Percentiles rank a stretch among this genome's conserved stretches.
These are phyloP conservation scores for Populus hybrid DNA, from an alignment of 441 rosid genomes.

Conservation along the genomic window DNA sequence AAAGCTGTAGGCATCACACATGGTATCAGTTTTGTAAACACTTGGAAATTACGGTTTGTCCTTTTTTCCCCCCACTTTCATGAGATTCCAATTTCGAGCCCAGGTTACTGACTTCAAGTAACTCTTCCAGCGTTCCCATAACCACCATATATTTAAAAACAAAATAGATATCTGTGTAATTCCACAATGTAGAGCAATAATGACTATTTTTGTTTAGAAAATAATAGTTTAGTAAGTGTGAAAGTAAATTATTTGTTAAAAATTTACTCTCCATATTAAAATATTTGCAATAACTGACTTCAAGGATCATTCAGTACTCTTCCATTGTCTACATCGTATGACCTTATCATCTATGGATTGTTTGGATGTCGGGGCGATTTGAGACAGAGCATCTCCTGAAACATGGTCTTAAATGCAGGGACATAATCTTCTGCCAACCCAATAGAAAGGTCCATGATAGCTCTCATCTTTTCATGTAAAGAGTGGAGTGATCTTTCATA, in stretches of 20 bases:
- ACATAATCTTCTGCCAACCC: slow-evolving; percentile 26
- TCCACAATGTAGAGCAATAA: background rate
- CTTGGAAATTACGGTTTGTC: slow-evolving; percentile 87
- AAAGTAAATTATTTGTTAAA: too few relatives aligned
- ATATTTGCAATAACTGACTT: background rate
- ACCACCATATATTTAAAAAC: slow-evolving; percentile 46
- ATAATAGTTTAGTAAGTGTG: too few relatives aligned
- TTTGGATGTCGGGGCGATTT: background rate
- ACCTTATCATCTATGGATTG: background rate
- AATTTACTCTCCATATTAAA: background rate
- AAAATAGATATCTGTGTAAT: background rate
- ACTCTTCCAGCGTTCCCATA: slow-evolving; percentile 95
- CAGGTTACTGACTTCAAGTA: slow-evolving; percentile 89
- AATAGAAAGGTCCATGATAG: slow-evolving; percentile 32
- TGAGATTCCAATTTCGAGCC: slow-evolving; percentile 98
- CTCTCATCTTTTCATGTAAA: slow-evolving; percentile 30
- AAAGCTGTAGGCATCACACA: background rate
- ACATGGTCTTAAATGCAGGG: slow-evolving; percentile 27
- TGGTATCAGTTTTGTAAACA: background rate
- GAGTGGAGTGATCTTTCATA: slow-evolving; percentile 8
- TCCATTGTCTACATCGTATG: background rate
- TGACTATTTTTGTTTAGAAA: background rate
- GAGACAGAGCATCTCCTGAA: background rate
- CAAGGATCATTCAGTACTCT: background rate
- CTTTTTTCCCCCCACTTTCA: too few relatives aligned